These are phyloP conservation scores for Tuber calosporum DNA, from an alignment of 495 filamentous ascomycete species.

Conservation along the genomic window DNA sequence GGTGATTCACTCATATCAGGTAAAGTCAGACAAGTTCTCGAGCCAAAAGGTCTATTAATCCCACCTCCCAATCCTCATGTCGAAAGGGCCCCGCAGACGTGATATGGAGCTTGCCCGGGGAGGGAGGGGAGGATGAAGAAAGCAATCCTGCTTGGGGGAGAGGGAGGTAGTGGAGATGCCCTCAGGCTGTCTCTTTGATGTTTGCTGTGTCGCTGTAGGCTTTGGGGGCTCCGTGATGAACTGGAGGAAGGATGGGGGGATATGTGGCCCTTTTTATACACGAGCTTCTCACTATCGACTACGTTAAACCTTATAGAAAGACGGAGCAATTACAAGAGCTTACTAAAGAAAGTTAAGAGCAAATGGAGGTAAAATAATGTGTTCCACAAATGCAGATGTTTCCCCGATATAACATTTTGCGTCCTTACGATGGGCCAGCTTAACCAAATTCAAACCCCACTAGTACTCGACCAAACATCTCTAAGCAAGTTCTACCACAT, in stretches of 20 bases:
- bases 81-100: not conserved
- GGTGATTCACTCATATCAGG: not conserved
- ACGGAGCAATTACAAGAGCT: not conserved
- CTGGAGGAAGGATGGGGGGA: not conserved
- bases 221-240: not conserved
- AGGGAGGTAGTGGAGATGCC: conserved; percentile 2
- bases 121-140: not conserved
- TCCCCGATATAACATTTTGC: not conserved
- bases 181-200: not conserved
- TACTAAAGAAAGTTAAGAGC: not conserved
- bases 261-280: not conserved
- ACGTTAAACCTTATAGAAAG: not conserved
- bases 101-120: not conserved
- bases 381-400: not conserved
- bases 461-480: not conserved
- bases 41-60: not conserved
- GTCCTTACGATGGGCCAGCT: not conserved
- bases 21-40: not conserved
- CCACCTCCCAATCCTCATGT: not conserved
- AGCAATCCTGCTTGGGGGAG: not conserved
- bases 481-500: not conserved
- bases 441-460: not conserved
- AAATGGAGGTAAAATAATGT: not conserved
- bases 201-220: not conserved
- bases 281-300: not conserved